Evolutionary conservation across 2,329 filamentous ascomycete genomes (phyloP).

Genomic region (Arthrobotrys sinensis): DNA sequence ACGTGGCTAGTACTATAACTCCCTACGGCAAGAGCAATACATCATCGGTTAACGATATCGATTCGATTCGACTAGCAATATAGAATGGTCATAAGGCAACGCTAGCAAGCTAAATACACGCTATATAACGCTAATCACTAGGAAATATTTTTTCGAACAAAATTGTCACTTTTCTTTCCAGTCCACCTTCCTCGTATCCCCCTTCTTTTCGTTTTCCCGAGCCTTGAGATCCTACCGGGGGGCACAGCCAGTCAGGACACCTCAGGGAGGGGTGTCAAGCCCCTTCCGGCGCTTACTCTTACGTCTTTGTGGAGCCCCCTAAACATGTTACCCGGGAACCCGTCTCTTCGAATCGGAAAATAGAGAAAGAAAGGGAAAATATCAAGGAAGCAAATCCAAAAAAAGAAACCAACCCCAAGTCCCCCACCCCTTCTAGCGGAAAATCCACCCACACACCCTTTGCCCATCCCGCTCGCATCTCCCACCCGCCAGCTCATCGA

Average conservation of each 20-base stretch:
- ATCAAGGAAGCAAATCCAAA: background rate
- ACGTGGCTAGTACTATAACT: too few relatives aligned
- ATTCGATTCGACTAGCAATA: too few relatives aligned
- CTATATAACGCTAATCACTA: background rate
- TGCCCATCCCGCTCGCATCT: conserved; percentile 1
- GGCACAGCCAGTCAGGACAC: background rate
- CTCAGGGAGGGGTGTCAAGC: conserved; percentile 2
- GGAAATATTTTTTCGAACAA: background rate
- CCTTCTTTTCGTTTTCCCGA: background rate
- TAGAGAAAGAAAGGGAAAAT: conserved; percentile 15
- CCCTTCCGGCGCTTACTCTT: background rate
- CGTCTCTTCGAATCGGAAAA: conserved; percentile 20
- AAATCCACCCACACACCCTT: conserved; percentile 25
- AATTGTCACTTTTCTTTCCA: too few relatives aligned
- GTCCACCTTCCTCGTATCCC: background rate
- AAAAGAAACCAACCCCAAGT: conserved; percentile 39
- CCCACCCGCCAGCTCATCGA: conserved; percentile 44
- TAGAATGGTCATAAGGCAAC: background rate
- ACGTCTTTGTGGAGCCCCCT: background rate
- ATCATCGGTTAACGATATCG: too few relatives aligned
- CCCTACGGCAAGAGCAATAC: too few relatives aligned
- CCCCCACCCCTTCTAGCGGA: conserved; percentile 17
- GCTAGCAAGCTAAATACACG: background rate
- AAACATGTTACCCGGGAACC: conserved; percentile 1
- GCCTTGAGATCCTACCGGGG: background rate